Base-by-base conservation (phyloP, 768 basidiomycete genomes). In the Amanita subjunquillea region DNA sequence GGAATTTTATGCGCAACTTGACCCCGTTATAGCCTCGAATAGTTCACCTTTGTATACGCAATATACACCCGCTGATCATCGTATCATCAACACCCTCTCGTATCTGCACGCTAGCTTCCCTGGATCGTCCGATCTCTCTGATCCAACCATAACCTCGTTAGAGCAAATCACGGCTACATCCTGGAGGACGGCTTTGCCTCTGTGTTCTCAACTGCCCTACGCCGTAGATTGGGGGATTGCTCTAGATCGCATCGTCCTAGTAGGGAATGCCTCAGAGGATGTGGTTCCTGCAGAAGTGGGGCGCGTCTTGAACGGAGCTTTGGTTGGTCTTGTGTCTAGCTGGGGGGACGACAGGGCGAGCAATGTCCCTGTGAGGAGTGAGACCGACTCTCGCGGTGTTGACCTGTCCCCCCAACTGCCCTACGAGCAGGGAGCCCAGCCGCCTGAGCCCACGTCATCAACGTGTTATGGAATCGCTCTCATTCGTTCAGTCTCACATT, bases 261-360 rank as follows among this genome's bases (percentile, higher is more conserved):
- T 74, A 0, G 91, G 91, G 3, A 71, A 85, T 6, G 91, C 87
- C 3, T 71, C 74, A 8, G 92, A 95, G 58, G 91, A 92, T 54
- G 82, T 97, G 29, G 74, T 85, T 0, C 70, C 74, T 4, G 71
- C 76, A 1, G 91, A 97, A 60, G 63, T 95, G 2, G 67, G 62
- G 2, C 69, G 79, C 3, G 90, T 89, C 0, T 70, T 97, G 32
- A 91, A 91, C 54, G 87, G 87, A 0, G 81, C 84, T 1, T 58
- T 97, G 32, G 87, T 96, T 3, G 92, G 78, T 0, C 74, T 97
- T 9, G 75, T 93, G 6, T 69, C 69, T 6, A 52, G 51, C 17
- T 52, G 51, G 51, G 51, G 42, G 13, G 51, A 44, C 13, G 51
- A 36, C n/a, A 30, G 29, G 6, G 23, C 15, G 23, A 17, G 3